Base-by-base conservation (phyloP, 1,284 basidiomycete genomes). In the Marasmius oreades region DNA sequence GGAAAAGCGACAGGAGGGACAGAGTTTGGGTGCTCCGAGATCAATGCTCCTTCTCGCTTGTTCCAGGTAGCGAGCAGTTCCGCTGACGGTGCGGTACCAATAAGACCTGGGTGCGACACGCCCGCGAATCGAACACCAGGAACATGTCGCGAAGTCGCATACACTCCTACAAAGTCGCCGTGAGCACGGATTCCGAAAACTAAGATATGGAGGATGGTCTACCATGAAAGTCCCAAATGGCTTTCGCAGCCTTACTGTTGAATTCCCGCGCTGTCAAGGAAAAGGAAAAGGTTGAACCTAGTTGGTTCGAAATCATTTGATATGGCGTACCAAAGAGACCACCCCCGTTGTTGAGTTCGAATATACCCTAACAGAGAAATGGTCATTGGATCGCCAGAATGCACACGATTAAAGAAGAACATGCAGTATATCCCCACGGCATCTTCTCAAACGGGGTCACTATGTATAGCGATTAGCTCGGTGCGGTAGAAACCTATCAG, bases 151-250 rank as follows among this genome's bases (percentile, higher is more conserved):
- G 85, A 88, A 11, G 82, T 79, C 0, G 86, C 85, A 68, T 86
- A 88, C 53, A 85, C 73, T 24, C 85, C 84, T 82, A 52, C 5
- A 55, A 36, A 43, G 54, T 52, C 28, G 53, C 63, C 52, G 12
- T 12, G 18, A 33, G 16, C 28, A 26, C 11, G 55, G 22, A 47
- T 43, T 39, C 44, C 14, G 18, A 12, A 36, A 3, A 23, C 42
- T 24, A 23, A 7, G 42, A 23, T 16, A 52, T 33, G 48, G 22
- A 56, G 7, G 31, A 45, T 2, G n/a, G 22, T 59, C 33, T 56
- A 78, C 84, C 84, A 62, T 89, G 75, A 61, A 91, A 80, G 67
- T 91, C 89, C 89, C 89, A 92, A 57, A 92, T 88, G 3, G 88
- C 87, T 65, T 92, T 92, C 54, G 82, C 80, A 0, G 88, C 87